Base-by-base conservation (phyloP, 495 filamentous ascomycete genomes). In the Amphirosellinia nigrospora region DNA sequence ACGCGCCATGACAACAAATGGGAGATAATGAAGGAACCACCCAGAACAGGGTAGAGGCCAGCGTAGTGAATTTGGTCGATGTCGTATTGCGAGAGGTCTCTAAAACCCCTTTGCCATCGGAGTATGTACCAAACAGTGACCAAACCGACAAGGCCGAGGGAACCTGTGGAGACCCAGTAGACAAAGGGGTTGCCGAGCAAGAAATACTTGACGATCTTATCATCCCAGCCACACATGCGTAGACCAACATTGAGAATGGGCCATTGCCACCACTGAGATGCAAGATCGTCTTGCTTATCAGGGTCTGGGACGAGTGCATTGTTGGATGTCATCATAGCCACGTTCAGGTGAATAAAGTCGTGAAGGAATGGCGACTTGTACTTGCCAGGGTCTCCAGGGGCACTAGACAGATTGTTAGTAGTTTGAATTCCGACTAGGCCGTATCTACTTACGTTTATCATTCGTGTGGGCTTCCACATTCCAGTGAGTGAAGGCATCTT, bases 271-370 rank as follows among this genome's bases (percentile, higher is more conserved):
- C 94, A 97, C 68, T 94, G 87, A 23, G 96, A 98, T 52, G 96
- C 96, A 36, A 99, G 86, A 78, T 99, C 96, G 77, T 99, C 96
- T 81, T 98, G 96, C 86, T 99, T 99, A 80, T 99, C 96, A 4
- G 96, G 96, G 76, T 99, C 96, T 13, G 96, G 96, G 52, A 99
- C 94, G 26, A 99, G 88, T 46, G 96, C 96, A 78, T 99, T 99
- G 84, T 99, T 99, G 16, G 96, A 98, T 21, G 96, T 99, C 96
- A 98, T 98, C 96, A 99, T 99, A 64, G 96, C 96, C 68, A 99
- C 96, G 80, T 99, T 99, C 58, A 99, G 79, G 78, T 99, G 96
- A 74, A 99, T 89, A 79, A 99, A 99, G 81, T 98, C 96, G 76
- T 93, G 93, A 68, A 96, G 80, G 85, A 99, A 99, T 1, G 96